These are phyloP conservation scores for Fusarium chuoi DNA, from an alignment of 2,329 filamentous ascomycete species.

Conservation along the genomic window DNA sequence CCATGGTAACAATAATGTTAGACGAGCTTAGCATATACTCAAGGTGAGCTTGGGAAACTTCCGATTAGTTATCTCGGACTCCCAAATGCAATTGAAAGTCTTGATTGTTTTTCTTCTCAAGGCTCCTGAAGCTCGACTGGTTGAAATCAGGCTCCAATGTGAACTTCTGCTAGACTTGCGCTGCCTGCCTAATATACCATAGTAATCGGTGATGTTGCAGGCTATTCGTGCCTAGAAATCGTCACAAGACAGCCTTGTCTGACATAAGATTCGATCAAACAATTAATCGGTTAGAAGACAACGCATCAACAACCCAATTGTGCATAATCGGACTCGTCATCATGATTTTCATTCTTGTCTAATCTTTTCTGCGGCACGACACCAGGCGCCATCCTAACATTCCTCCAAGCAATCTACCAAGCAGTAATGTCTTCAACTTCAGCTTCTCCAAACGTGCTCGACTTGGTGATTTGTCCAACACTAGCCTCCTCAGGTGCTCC, in stretches of 20 bases:
- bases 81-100: neutral
- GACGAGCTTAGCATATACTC: neutral
- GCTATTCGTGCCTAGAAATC: neutral
- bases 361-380: neutral
- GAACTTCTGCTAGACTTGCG: neutral
- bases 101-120: neutral
- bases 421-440: constrained; percentile 97
- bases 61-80: neutral
- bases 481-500: constrained; percentile 60
- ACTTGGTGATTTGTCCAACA: constrained; percentile 78
- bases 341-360: constrained; percentile 9
- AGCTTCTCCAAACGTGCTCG: constrained; percentile 92
- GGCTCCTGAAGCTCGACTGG: neutral
- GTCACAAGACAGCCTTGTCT: neutral
- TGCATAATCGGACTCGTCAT: neutral
- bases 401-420: constrained; percentile 67
- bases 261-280: neutral
- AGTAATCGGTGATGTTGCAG: neutral
- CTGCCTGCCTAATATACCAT: neutral
- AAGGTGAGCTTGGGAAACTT: neutral
- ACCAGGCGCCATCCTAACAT: neutral
- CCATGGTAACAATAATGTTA: neutral
- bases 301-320: neutral
- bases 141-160: neutral
- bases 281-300: neutral